Conservation (phyloP, 2,329 filamentous ascomycete genomes). For the Mollisia scopiformis region DNA sequence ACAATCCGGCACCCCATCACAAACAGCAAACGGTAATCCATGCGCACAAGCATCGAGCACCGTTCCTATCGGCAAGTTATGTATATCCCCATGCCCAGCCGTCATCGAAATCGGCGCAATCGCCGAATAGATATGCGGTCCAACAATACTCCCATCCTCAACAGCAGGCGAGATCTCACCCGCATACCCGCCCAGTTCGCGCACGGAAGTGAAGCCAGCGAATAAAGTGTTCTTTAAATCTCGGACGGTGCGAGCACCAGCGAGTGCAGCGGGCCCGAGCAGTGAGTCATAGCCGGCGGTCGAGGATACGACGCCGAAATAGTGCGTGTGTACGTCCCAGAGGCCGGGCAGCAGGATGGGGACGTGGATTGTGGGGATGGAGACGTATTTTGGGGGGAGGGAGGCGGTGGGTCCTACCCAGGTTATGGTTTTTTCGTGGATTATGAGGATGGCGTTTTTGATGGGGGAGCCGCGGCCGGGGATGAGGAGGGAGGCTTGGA, state of each 20-base stretch:
- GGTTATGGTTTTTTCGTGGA: slow-evolving; percentile 43
- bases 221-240: slow-evolving; percentile 47
- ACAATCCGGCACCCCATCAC: slow-evolving; percentile 51
- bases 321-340: slow-evolving; percentile 57
- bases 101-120: slow-evolving; percentile 48
- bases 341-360: slow-evolving; percentile 53
- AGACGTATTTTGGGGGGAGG: slow-evolving; percentile 38
- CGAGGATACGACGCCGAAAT: slow-evolving; percentile 39
- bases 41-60: slow-evolving; percentile 38
- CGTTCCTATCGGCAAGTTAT: slow-evolving; percentile 40
- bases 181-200: slow-evolving; percentile 51
- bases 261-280: slow-evolving; percentile 32
- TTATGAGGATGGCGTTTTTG: slow-evolving; percentile 42
- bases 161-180: slow-evolving; percentile 47
- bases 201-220: slow-evolving; percentile 53
- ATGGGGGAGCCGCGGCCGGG: slow-evolving; percentile 49
- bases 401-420: slow-evolving; percentile 41
- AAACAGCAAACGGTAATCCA: slow-evolving; percentile 40
- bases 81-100: slow-evolving; percentile 51
- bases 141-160: slow-evolving; percentile 46
- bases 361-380: slow-evolving; percentile 38
- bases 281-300: neutral
- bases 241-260: slow-evolving; percentile 45
- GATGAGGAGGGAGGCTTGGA: slow-evolving; percentile 42
- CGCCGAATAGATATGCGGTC: slow-evolving; percentile 52